These are phyloP conservation scores for Suillus fuscotomentosus DNA, from an alignment of 768 basidiomycete genomes.

Conservation along the genomic window DNA sequence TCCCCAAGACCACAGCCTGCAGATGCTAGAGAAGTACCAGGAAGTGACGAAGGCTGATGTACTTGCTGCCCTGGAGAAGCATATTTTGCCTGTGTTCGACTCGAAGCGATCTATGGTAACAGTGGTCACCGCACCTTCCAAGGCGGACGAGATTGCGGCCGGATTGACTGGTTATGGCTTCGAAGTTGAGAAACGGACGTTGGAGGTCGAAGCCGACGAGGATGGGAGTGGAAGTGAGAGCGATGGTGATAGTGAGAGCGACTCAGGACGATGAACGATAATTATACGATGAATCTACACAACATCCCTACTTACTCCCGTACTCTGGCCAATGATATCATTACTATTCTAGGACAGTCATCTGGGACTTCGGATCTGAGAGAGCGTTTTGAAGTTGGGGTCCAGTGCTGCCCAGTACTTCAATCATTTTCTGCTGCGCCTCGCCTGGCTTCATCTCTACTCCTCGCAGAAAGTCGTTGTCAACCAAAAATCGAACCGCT, in stretches of 20 bases:
- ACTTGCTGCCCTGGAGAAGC: slow-evolving; percentile 59
- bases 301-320: not conserved
- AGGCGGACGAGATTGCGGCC: slow-evolving; percentile 66
- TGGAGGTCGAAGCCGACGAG: slow-evolving; percentile 62
- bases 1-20: slow-evolving; percentile 66
- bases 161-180: slow-evolving; percentile 72
- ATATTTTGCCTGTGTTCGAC: slow-evolving; percentile 86
- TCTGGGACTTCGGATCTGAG: slow-evolving; percentile 1
- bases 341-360: not conserved
- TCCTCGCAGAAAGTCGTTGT: slow-evolving; percentile 80
- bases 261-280: not conserved
- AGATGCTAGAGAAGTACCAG: slow-evolving; percentile 78
- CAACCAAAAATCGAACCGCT: slow-evolving; percentile 85
- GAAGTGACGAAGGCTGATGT: slow-evolving; percentile 80
- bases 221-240: slow-evolving; percentile 29
- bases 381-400: not conserved
- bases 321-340: not conserved
- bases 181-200: slow-evolving; percentile 66
- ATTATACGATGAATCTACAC: not conserved
- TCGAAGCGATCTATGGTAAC: slow-evolving; percentile 73
- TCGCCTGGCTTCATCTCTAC: slow-evolving; percentile 84
- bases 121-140: slow-evolving; percentile 80
- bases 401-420: slow-evolving; percentile 45
- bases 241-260: slow-evolving; percentile 24
- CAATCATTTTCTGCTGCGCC: slow-evolving; percentile 59